Conservation (phyloP, 352 stramenopile genomes). For the Phytophthora quininea region DNA sequence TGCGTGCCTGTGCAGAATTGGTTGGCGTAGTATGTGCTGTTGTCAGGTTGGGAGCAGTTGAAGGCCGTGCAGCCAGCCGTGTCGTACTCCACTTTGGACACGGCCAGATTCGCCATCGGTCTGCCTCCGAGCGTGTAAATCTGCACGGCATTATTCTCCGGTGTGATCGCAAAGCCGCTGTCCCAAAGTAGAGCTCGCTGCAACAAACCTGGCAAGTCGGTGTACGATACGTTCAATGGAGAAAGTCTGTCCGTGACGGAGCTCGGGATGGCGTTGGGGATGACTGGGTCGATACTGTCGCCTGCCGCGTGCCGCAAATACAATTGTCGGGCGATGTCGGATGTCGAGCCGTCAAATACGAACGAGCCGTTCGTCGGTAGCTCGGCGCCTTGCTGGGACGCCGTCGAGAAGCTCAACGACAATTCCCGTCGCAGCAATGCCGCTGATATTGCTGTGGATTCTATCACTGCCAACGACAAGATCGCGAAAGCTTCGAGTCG, state of each 20-base stretch:
- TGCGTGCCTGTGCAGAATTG: constrained; percentile 33
- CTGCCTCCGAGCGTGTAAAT: constrained; percentile 36
- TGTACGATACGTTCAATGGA: constrained; percentile 21
- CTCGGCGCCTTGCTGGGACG: constrained; percentile 12
- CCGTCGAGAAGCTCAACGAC: constrained; percentile 23
- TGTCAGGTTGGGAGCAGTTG: constrained; percentile 35
- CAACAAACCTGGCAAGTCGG: constrained; percentile 32
- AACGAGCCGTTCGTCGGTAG: constrained; percentile 34
- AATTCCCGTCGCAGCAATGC: constrained; percentile 16
- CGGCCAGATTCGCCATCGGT: constrained; percentile 39
- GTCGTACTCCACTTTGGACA: constrained; percentile 35
- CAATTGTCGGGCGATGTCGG: constrained; percentile 40
- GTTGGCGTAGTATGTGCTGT: constrained; percentile 19
- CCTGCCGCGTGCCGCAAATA: constrained; percentile 34
- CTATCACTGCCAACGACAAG: constrained; percentile 4
- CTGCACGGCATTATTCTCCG: constrained; percentile 34
- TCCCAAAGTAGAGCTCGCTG: constrained; percentile 49
- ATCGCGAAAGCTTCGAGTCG: constrained; percentile 7
- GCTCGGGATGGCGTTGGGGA: constrained; percentile 23
- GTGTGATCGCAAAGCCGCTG: constrained; percentile 34
- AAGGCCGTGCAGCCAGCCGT: constrained; percentile 36
- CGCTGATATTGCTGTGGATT: background rate
- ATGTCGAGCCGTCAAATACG: constrained; percentile 36
- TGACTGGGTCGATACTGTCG: constrained; percentile 13
- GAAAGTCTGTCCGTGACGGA: constrained; percentile 23